phyloP scores from a whole-genome alignment of 2,329 filamentous ascomycete species.

The Colletotrichum falcatum region DNA sequence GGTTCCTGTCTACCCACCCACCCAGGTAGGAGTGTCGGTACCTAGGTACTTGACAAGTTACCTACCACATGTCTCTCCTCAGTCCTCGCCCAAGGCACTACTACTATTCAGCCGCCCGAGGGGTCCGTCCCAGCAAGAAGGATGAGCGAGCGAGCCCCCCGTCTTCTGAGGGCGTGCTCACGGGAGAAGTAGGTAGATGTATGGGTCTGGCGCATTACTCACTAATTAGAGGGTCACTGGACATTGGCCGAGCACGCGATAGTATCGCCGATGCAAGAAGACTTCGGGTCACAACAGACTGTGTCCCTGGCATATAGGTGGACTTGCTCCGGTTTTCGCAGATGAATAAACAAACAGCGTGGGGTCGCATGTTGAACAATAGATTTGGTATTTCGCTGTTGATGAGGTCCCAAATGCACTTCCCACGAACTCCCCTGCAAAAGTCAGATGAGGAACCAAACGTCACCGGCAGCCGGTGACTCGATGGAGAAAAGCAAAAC shows the following conservation, averaged over 20 bases:
- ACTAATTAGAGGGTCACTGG: slow-evolving; percentile 21
- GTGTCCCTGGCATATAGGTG: slow-evolving; percentile 1
- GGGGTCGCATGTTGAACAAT: slow-evolving; percentile 20
- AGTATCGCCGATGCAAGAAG: slow-evolving; percentile 8
- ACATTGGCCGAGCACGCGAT: slow-evolving; percentile 24
- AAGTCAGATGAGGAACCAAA: slow-evolving; percentile 38
- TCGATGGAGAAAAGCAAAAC: slow-evolving; percentile 21
- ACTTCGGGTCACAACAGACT: not conserved
- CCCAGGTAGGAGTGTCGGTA: too few relatives aligned
- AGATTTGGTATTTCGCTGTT: slow-evolving; percentile 41
- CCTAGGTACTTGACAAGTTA: not conserved
- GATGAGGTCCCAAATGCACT: slow-evolving; percentile 31
- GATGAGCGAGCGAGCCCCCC: slow-evolving; percentile 2
- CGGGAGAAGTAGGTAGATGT: slow-evolving; percentile 7
- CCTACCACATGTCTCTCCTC: not conserved
- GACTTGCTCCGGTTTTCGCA: slow-evolving; percentile 28
- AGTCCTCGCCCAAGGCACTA: not conserved
- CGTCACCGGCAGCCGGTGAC: slow-evolving; percentile 20
- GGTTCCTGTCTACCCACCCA: too few relatives aligned
- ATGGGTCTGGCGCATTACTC: slow-evolving; percentile 28
- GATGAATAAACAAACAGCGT: slow-evolving; percentile 8
- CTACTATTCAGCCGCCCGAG: slow-evolving; percentile 19
- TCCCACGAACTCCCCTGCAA: slow-evolving; percentile 40
- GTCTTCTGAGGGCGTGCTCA: slow-evolving; percentile 20
- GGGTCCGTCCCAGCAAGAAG: slow-evolving; percentile 6